These are phyloP conservation scores for Epichloe typhina DNA, from an alignment of 2,329 filamentous ascomycete genomes.

Conservation along the genomic window DNA sequence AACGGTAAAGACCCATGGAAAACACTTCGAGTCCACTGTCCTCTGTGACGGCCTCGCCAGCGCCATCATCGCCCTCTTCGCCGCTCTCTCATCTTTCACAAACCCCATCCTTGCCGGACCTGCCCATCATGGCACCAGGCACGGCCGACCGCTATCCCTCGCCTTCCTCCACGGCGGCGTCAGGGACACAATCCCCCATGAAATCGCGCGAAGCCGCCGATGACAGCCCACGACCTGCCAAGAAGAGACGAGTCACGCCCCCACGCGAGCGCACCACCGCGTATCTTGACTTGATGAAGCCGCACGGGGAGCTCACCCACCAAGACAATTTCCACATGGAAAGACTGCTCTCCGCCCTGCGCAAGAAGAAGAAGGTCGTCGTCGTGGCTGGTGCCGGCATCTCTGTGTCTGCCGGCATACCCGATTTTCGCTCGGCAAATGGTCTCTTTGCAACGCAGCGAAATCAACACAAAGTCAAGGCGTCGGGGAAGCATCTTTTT, in stretches of 20 bases:
- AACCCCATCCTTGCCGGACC: slow-evolving; percentile 37
- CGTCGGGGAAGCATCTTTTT: slow-evolving; percentile 86
- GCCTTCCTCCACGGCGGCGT: slow-evolving; percentile 32
- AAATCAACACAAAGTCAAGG: slow-evolving; percentile 76
- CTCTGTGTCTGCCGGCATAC: slow-evolving; percentile 90
- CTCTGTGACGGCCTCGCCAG: slow-evolving; percentile 18
- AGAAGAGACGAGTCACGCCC: slow-evolving; percentile 57
- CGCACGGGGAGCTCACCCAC: slow-evolving; percentile 33
- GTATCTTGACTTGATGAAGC: slow-evolving; percentile 55
- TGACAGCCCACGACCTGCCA: slow-evolving; percentile 56
- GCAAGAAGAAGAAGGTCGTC: slow-evolving; percentile 90
- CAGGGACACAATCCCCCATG: slow-evolving; percentile 38
- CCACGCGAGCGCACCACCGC: slow-evolving; percentile 61
- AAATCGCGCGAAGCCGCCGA: slow-evolving; percentile 28
- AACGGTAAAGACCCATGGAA: not conserved
- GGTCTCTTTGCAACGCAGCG: slow-evolving; percentile 81
- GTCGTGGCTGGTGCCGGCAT: slow-evolving; percentile 95
- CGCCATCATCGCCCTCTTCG: slow-evolving; percentile 32
- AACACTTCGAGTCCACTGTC: slow-evolving; percentile 10
- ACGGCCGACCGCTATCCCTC: slow-evolving; percentile 37
- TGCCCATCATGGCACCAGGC: slow-evolving; percentile 26
- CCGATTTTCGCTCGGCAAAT: slow-evolving; percentile 85
- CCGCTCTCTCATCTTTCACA: slow-evolving; percentile 40
- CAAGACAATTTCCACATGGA: slow-evolving; percentile 45
- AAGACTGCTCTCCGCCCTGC: slow-evolving; percentile 58